Conservation (phyloP, 2,329 filamentous ascomycete genomes). For the Ceratocystis cubensis region DNA sequence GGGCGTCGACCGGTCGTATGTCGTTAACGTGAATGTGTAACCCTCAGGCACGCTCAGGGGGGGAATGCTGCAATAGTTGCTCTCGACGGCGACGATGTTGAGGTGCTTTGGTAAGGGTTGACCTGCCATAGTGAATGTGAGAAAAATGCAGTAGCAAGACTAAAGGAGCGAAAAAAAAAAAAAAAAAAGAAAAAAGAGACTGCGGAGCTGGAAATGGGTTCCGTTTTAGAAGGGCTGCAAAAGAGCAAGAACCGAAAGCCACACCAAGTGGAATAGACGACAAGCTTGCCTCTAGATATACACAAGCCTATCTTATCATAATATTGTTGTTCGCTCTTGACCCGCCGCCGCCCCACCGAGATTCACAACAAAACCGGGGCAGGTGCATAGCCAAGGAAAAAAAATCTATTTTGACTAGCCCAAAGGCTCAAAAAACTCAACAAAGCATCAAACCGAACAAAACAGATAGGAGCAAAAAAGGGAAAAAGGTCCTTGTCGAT, state of each 20-base stretch:
- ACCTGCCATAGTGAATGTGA: neutral
- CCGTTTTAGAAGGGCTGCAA: neutral
- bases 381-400: no score
- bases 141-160: neutral
- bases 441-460: no score
- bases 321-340: neutral
- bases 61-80: conserved; percentile 16
- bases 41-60: conserved; percentile 18
- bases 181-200: no score
- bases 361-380: neutral
- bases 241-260: neutral
- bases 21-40: conserved; percentile 16
- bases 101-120: conserved; percentile 13
- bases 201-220: no score
- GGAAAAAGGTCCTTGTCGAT: neutral
- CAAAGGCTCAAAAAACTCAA: no score
- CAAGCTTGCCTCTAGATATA: neutral
- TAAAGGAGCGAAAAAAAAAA: no score
- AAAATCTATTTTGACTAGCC: no score
- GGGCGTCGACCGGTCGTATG: conserved; percentile 12
- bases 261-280: neutral
- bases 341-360: neutral
- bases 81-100: conserved; percentile 19
- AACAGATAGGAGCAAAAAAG: neutral
- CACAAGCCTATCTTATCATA: neutral